Conservation (phyloP, 2,329 filamentous ascomycete genomes). For the Fusarium caatingaense region DNA sequence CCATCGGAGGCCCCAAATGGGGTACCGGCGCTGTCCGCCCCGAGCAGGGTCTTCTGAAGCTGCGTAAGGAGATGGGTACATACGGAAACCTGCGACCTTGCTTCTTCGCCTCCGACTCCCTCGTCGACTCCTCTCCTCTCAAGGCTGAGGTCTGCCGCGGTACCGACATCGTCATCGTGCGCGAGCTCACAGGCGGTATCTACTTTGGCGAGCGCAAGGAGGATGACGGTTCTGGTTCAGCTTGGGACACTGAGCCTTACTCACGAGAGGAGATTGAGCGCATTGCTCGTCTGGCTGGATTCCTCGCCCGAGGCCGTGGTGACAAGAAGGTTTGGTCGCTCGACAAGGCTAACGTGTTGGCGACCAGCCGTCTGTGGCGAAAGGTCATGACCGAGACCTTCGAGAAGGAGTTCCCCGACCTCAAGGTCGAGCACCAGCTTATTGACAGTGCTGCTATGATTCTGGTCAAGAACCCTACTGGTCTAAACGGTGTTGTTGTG, state of each 20-base stretch:
- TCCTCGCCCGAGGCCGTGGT: conserved; percentile 80
- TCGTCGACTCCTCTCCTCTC: conserved; percentile 86
- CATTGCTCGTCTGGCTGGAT: conserved; percentile 82
- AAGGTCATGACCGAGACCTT: conserved; percentile 88
- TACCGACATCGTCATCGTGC: conserved; percentile 91
- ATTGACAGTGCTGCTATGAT: conserved; percentile 98
- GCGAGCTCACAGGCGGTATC: conserved; percentile 91
- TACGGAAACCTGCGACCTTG: conserved; percentile 97
- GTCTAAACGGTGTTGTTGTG: conserved; percentile 89
- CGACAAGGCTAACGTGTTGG: conserved; percentile 97
- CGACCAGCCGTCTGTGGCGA: conserved; percentile 89
- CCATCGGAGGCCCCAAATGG: conserved; percentile 97
- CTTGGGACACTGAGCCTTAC: conserved; percentile 90
- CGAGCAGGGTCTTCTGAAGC: conserved; percentile 89
- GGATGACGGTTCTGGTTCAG: conserved; percentile 74
- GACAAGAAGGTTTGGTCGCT: conserved; percentile 80
- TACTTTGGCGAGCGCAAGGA: conserved; percentile 92
- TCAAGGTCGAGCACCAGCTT: conserved; percentile 87
- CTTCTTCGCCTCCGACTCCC: conserved; percentile 89
- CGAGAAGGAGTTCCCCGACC: conserved; percentile 86
- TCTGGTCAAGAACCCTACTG: conserved; percentile 92
- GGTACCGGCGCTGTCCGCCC: conserved; percentile 88
- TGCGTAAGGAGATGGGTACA: conserved; percentile 92
- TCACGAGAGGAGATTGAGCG: conserved; percentile 87
- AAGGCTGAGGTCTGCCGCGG: conserved; percentile 87